Percentiles rank a stretch among this genome's conserved stretches.
Conservation (phyloP, 805 yeast species). For the Monosporozyma servazzii region DNA sequence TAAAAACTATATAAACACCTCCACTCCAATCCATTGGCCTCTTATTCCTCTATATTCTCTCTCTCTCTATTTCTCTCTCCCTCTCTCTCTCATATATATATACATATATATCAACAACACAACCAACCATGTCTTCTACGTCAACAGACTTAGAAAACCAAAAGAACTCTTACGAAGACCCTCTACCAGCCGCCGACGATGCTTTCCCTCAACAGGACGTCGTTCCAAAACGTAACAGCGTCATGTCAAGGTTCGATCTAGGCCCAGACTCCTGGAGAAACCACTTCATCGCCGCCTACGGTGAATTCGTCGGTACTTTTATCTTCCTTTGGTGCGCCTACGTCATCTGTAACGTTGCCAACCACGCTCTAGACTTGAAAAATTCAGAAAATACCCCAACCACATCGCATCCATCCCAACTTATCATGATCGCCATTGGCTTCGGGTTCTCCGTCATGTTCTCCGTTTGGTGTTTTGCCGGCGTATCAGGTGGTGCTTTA, state of each 20-base stretch:
- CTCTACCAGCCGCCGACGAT: slow-evolving; percentile 7
- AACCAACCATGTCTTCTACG: slow-evolving; percentile 2
- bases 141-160: slow-evolving; percentile 2
- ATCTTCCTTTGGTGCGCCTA: slow-evolving; percentile 75
- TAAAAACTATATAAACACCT: too few relatives aligned
- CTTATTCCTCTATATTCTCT: too few relatives aligned
- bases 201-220: slow-evolving; percentile 6
- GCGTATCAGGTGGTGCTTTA: slow-evolving; percentile 79
- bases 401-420: slow-evolving; percentile 54
- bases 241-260: slow-evolving; percentile 24
- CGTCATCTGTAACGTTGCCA: slow-evolving; percentile 77
- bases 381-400: slow-evolving; percentile 25
- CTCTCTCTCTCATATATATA: not conserved
- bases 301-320: slow-evolving; percentile 83
- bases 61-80: not conserved
- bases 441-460: slow-evolving; percentile 76
- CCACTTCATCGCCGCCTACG: slow-evolving; percentile 58
- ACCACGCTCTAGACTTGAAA: slow-evolving; percentile 37
- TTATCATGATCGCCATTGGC: slow-evolving; percentile 75
- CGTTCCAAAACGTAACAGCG: not conserved
- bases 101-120: not conserved
- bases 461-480: slow-evolving; percentile 34
- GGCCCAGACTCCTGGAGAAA: slow-evolving; percentile 40
- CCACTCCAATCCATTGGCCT: too few relatives aligned
- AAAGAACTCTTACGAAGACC: not conserved